phyloP scores from a whole-genome alignment of 2,329 filamentous ascomycete species.

The Exophiala aquamarina region DNA sequence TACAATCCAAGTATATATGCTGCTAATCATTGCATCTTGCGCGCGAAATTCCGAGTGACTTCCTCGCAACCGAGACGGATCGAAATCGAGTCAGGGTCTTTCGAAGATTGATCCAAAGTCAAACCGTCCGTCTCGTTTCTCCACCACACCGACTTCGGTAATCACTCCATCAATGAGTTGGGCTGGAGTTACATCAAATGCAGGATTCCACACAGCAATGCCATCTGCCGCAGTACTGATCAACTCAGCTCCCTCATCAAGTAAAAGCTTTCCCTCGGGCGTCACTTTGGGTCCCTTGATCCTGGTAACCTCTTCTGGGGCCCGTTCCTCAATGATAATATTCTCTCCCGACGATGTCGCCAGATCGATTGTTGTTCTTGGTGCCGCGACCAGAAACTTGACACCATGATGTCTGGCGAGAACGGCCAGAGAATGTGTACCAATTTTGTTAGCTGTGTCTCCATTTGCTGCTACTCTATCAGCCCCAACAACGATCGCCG shows the following conservation, averaged over 20 bases:
- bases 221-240: conserved; percentile 76
- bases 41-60: conserved; percentile 7
- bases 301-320: conserved; percentile 76
- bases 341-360: conserved; percentile 72
- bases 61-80: not conserved
- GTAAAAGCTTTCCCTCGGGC: conserved; percentile 58
- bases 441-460: conserved; percentile 98
- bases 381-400: conserved; percentile 93
- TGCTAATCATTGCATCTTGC: too few relatives aligned
- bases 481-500: conserved; percentile 88
- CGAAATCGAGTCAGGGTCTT: conserved; percentile 5
- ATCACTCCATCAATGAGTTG: conserved; percentile 89
- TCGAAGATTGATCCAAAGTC: conserved; percentile 48
- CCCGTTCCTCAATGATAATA: conserved; percentile 89
- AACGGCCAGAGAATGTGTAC: conserved; percentile 91
- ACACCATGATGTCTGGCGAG: conserved; percentile 82
- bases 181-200: conserved; percentile 91
- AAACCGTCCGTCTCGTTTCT: conserved; percentile 74
- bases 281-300: conserved; percentile 74
- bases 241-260: conserved; percentile 63
- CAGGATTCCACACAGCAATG: conserved; percentile 92
- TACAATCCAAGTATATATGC: too few relatives aligned
- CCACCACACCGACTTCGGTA: conserved; percentile 84
- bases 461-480: conserved; percentile 95
- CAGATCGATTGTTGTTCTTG: conserved; percentile 90